A percentile compares a stretch with the other conserved stretches of the same genome.
Evolutionary conservation across 1,284 basidiomycete genomes (phyloP).

Genomic region (Ceratobasidium papillatum): DNA sequence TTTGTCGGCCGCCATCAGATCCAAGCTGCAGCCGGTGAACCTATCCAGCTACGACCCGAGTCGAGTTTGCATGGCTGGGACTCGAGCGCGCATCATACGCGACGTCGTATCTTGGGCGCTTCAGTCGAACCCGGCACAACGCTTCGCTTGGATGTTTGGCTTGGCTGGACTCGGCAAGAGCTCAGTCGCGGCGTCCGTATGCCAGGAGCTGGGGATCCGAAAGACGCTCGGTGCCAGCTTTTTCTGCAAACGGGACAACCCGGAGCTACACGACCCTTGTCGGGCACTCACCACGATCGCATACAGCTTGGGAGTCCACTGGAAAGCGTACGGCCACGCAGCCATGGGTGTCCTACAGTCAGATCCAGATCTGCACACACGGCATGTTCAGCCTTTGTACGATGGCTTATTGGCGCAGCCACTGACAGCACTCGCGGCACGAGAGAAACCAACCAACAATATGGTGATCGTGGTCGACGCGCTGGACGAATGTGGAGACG

Average conservation of each 20-base stretch:
- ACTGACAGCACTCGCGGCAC: neutral
- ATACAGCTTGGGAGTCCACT: constrained; percentile 5
- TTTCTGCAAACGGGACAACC: too few relatives aligned
- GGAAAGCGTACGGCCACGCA: neutral
- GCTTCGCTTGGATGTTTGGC: constrained; percentile 47
- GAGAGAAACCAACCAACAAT: neutral
- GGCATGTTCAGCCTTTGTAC: neutral
- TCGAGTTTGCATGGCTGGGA: constrained; percentile 38
- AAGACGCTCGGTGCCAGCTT: constrained; percentile 47
- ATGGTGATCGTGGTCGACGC: constrained; percentile 38
- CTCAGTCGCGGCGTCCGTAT: constrained; percentile 46
- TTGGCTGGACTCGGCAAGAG: too few relatives aligned
- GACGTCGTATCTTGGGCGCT: constrained; percentile 42
- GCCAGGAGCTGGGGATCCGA: constrained; percentile 21
- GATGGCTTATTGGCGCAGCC: neutral
- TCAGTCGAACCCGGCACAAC: constrained; percentile 47
- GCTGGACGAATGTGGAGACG: constrained; percentile 39
- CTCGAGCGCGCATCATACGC: constrained; percentile 42
- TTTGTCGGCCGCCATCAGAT: too few relatives aligned
- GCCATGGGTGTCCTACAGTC: neutral
- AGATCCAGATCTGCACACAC: neutral
- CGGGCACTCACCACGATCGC: constrained; percentile 27
- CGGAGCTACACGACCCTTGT: neutral
- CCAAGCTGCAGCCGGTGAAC: too few relatives aligned
- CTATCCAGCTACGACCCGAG: neutral